These are phyloP conservation scores for Tylopilus subfusipes DNA, from an alignment of 768 basidiomycete genomes.

Conservation along the genomic window DNA sequence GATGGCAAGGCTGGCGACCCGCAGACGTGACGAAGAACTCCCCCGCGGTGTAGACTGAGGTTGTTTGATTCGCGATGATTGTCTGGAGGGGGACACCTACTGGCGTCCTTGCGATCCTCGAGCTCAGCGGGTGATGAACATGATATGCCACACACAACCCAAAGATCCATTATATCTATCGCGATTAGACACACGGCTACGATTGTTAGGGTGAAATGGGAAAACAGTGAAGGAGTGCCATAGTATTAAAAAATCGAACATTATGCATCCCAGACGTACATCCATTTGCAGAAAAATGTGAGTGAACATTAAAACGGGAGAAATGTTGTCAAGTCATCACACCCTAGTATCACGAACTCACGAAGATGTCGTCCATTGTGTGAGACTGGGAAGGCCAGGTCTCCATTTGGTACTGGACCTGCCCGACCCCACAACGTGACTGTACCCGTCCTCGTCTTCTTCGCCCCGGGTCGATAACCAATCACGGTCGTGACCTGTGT, in stretches of 20 bases:
- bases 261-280: constrained; percentile 14
- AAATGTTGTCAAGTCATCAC: neutral
- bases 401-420: constrained; percentile 27
- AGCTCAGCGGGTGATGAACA: neutral
- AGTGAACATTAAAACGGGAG: constrained; percentile 2
- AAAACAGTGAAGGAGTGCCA: constrained; percentile 6
- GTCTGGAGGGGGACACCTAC: no score
- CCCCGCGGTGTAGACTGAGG: no score
- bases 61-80: no score
- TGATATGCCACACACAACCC: neutral
- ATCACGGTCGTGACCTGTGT: constrained; percentile 15
- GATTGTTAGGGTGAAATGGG: constrained; percentile 6
- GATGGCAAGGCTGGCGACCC: no score
- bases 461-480: constrained; percentile 30
- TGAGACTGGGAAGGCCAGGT: constrained; percentile 32
- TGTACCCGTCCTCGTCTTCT: constrained; percentile 28
- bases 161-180: constrained; percentile 23
- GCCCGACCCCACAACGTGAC: constrained; percentile 16
- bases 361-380: constrained; percentile 28
- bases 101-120: no score
- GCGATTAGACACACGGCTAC: constrained; percentile 18
- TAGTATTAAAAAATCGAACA: neutral
- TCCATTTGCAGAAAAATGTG: constrained; percentile 9
- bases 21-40: no score
- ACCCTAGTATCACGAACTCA: constrained; percentile 8